Percentiles rank a stretch among this genome's conserved stretches.
Conservation (phyloP, 2,329 filamentous ascomycete genomes). For the Fusarium tuaranense region DNA sequence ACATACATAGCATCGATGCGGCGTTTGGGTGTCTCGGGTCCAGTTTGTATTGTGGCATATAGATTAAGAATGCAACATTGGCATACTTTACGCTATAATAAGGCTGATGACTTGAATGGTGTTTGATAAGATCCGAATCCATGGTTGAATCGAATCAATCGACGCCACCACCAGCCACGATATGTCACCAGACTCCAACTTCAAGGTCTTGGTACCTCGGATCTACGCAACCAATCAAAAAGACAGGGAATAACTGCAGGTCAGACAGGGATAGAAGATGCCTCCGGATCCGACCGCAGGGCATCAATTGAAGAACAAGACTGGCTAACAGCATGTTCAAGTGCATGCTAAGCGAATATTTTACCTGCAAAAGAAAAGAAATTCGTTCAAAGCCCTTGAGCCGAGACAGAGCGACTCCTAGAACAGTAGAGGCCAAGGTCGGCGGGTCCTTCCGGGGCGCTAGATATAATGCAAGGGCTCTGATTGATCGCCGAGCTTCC, state of each 20-base stretch:
- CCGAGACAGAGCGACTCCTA: constrained; percentile 43
- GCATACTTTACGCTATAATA: not conserved
- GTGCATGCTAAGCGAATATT: constrained; percentile 14
- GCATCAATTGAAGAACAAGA: constrained; percentile 9
- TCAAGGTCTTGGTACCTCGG: not conserved
- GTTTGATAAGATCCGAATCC: not conserved
- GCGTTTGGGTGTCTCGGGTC: constrained; percentile 27
- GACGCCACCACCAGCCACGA: constrained; percentile 3
- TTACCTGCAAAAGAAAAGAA: constrained; percentile 19
- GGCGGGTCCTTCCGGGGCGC: constrained; percentile 45
- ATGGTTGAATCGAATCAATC: not conserved
- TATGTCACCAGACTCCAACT: not conserved
- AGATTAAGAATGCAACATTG: not conserved
- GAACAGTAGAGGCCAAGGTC: constrained; percentile 16
- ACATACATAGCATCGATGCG: constrained; percentile 1
- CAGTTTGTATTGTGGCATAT: not conserved
- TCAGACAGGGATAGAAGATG: not conserved
- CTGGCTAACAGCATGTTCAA: not conserved
- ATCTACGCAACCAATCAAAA: not conserved
- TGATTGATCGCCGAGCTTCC: constrained; percentile 43
- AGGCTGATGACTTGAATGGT: constrained; percentile 3
- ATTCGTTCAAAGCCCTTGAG: constrained; percentile 35
- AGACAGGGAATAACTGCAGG: not conserved
- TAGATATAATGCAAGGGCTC: constrained; percentile 44
- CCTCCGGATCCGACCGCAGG: not conserved